Evolutionary conservation across 2,329 filamentous ascomycete species (phyloP).

Genomic region (Neofusicoccum ribis): DNA sequence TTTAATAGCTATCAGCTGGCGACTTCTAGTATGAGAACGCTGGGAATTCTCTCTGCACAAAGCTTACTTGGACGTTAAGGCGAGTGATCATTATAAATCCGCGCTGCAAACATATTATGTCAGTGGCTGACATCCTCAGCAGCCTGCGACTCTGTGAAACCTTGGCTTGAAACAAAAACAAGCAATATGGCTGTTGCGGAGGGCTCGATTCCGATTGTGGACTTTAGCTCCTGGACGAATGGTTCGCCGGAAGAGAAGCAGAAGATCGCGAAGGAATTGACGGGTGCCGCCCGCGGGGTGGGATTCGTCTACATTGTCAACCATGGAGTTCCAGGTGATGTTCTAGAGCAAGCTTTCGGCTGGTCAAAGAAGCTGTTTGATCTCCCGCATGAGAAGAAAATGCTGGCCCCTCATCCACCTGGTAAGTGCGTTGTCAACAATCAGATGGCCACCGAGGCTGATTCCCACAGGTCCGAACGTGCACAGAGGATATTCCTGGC

Average conservation of each 20-base stretch:
- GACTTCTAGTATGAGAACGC: not conserved
- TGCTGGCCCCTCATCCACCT: constrained; percentile 51
- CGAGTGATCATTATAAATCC: not conserved
- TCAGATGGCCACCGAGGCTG: not conserved
- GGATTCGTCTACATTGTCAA: constrained; percentile 53
- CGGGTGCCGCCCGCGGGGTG: constrained; percentile 45
- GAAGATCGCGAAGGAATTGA: constrained; percentile 39
- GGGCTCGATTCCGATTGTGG: constrained; percentile 40
- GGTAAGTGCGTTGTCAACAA: constrained; percentile 28
- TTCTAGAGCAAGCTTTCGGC: constrained; percentile 47
- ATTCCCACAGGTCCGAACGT: constrained; percentile 36
- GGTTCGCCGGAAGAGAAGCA: constrained; percentile 30
- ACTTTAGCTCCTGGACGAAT: constrained; percentile 38
- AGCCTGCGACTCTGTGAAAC: not conserved
- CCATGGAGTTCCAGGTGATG: constrained; percentile 43
- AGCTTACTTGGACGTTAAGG: not conserved
- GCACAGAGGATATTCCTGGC: constrained; percentile 59
- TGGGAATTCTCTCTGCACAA: not conserved
- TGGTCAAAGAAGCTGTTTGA: constrained; percentile 48
- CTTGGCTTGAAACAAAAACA: not conserved
- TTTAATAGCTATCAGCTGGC: constrained; percentile 5
- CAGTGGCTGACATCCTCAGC: not conserved
- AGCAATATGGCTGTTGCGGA: not conserved
- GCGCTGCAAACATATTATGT: not conserved
- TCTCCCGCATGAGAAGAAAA: constrained; percentile 47